Percentiles rank a stretch among this genome's conserved stretches.
Evolutionary conservation across 371 early-diverging fungal species (phyloP).

Genomic region (Circinella umbellata): DNA sequence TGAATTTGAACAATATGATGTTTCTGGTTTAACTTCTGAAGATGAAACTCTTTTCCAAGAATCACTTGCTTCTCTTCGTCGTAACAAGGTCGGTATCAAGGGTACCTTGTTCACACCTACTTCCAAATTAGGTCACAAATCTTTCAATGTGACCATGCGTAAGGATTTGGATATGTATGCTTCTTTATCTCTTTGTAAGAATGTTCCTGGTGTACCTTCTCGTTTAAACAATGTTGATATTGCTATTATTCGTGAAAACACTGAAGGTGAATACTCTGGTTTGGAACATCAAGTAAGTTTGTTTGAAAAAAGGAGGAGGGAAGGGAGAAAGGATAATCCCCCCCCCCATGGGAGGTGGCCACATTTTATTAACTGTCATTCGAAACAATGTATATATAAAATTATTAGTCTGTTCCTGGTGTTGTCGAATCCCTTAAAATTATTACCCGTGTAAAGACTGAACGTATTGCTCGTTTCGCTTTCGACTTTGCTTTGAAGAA

Average conservation of each 20-base stretch:
- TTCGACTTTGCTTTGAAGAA: constrained; percentile 97
- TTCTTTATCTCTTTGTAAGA: constrained; percentile 83
- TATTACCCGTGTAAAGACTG: constrained; percentile 92
- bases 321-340: no score
- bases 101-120: constrained; percentile 95
- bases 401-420: constrained; percentile 83
- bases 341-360: no score
- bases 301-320: no score
- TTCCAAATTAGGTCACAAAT: constrained; percentile 79
- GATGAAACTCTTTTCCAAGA: constrained; percentile 79
- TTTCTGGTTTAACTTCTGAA: constrained; percentile 84
- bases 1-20: constrained; percentile 94
- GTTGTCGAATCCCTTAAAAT: constrained; percentile 98
- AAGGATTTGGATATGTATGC: constrained; percentile 97
- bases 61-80: constrained; percentile 86
- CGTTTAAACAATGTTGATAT: constrained; percentile 93
- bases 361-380: no score
- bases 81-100: constrained; percentile 97
- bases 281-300: constrained; percentile 90
- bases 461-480: constrained; percentile 97
- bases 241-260: constrained; percentile 98
- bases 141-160: constrained; percentile 94
- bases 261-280: constrained; percentile 98
- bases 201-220: constrained; percentile 80
- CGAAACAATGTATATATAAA: background rate